Percentiles rank a stretch among this genome's conserved stretches.
Conservation (phyloP, 495 filamentous ascomycete genomes). For the Xylaria nigripes region DNA sequence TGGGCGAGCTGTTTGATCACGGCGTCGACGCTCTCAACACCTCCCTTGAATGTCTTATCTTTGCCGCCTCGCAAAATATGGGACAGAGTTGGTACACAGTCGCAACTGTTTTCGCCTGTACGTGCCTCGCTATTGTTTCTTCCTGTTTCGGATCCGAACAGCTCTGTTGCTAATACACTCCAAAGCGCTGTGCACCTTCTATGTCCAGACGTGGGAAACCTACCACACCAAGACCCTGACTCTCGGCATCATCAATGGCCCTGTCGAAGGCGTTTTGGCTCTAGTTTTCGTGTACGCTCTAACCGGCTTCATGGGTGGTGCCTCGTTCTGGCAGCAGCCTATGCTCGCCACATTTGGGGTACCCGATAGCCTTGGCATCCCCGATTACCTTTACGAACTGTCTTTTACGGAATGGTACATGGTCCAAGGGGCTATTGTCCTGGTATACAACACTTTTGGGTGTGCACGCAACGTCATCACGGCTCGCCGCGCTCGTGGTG, state of each 20-base stretch:
- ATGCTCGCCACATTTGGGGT: conserved; percentile 68
- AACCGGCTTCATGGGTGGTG: conserved; percentile 77
- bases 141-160: not conserved
- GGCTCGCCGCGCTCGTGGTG: conserved; percentile 62
- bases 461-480: conserved; percentile 74
- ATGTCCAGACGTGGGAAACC: conserved; percentile 98
- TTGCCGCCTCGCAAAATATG: conserved; percentile 82
- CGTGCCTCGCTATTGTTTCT: conserved; percentile 16
- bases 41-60: conserved; percentile 84
- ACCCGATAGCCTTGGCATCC: conserved; percentile 54
- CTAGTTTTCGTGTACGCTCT: conserved; percentile 75
- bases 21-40: conserved; percentile 97
- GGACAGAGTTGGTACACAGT: conserved; percentile 90
- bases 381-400: conserved; percentile 60
- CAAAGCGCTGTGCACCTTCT: conserved; percentile 83
- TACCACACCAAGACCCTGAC: conserved; percentile 96
- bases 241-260: conserved; percentile 84
- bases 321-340: conserved; percentile 83
- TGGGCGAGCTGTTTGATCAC: conserved; percentile 96
- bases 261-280: conserved; percentile 88
- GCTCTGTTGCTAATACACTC: conserved; percentile 16
- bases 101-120: conserved; percentile 73
- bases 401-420: conserved; percentile 89
- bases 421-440: conserved; percentile 75
- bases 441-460: conserved; percentile 72